Base-by-base conservation (phyloP, 2,329 filamentous ascomycete species). In the Xylariaceae sp. region DNA sequence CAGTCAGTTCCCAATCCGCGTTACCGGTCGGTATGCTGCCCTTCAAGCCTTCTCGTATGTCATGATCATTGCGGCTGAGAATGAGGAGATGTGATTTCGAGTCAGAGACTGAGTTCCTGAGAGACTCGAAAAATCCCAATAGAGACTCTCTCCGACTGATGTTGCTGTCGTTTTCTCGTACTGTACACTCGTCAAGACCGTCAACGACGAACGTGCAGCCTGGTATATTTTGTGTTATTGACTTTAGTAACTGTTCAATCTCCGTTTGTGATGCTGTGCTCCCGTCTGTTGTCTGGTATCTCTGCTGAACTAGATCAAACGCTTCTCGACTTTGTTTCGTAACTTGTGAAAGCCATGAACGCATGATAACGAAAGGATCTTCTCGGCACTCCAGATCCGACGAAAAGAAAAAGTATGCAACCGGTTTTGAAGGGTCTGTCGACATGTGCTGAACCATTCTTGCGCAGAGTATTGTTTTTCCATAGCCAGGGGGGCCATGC, bases 351-450 rank as follows among this genome's bases (percentile, higher is more conserved):
- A 74, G 58, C 74, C 72, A 76, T 0, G 69, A 72, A 6, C 71
- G 57, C 1, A 74, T 15, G 0, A 68, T 67, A 2, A 59, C 3
- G 4, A 62, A 73, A 2, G 69, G 68, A n/a, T 72, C 64, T 0
- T 62, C 57, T 7, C 65, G 67, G 37, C 65, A 68, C 17, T 66
- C 63, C 30, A 56, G 48, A 1, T 70, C 66, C 0, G 70, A 70
- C 0, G 72, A 72, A n/a, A 73, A 69, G 48, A 76, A 76, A 61
- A 72, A 75, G 48, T 72, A 64, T 0, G 65, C 67, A 0, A 72
- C 39, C 0, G 66, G 65, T 0, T 50, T 50, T 0, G 58, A 4
- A 0, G 57, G 42, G 0, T 13, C 51, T 0, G 45, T 6, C 0
- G 54, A 51, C 0, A 75, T 11, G 37, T 71, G 44, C 9, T 74